Conservation (phyloP, 495 filamentous ascomycete species). For the Penicillium fimorum region DNA sequence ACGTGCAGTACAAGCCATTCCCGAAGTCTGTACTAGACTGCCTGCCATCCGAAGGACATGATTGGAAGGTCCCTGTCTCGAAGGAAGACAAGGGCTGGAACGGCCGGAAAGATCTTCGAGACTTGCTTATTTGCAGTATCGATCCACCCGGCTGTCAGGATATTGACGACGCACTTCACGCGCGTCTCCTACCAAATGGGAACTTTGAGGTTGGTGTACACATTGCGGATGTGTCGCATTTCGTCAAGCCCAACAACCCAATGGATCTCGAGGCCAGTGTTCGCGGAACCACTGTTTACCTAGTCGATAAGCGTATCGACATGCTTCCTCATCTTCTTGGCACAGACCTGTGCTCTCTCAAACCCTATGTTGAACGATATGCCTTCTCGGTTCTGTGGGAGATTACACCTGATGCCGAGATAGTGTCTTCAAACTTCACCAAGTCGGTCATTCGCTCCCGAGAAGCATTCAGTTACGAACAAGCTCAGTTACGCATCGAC, state of each 20-base stretch:
- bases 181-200: constrained; percentile 78
- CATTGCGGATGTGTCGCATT: constrained; percentile 97
- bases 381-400: constrained; percentile 97
- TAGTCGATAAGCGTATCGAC: constrained; percentile 98
- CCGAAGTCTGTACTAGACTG: constrained; percentile 93
- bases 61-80: constrained; percentile 82
- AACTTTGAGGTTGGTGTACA: constrained; percentile 98
- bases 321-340: constrained; percentile 96
- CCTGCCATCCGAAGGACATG: constrained; percentile 85
- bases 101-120: constrained; percentile 76
- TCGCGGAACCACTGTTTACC: constrained; percentile 92
- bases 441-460: constrained; percentile 98
- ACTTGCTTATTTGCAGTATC: constrained; percentile 91
- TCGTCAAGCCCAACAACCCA: constrained; percentile 93
- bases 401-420: constrained; percentile 77
- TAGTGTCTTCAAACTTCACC: constrained; percentile 78
- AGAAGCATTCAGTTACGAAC: constrained; percentile 96
- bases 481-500: constrained; percentile 90
- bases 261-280: constrained; percentile 95
- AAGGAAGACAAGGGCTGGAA: constrained; percentile 81
- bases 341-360: constrained; percentile 93
- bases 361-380: constrained; percentile 95
- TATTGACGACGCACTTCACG: constrained; percentile 96
- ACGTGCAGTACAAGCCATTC: constrained; percentile 97
- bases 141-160: constrained; percentile 95